These are phyloP conservation scores for Arabidopsis thaliana DNA, from an alignment of 345 rosid genomes.

Conservation along the genomic window DNA sequence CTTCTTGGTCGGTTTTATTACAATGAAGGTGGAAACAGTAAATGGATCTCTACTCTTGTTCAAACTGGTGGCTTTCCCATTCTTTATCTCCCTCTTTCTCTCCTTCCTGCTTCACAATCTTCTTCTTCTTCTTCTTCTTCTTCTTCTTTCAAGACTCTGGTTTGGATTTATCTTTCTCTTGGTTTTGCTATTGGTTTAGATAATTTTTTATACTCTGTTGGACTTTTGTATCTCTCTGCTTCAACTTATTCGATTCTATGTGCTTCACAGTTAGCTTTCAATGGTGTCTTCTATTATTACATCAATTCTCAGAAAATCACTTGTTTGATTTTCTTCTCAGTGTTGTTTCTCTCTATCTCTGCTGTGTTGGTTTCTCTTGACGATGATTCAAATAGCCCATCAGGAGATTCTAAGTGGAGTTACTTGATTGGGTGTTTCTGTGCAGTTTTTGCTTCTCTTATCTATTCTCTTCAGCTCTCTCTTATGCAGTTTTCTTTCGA, in stretches of 20 bases:
- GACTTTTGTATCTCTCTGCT: slow-evolving; percentile 74
- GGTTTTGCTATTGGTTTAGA: slow-evolving; percentile 70
- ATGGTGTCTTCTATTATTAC: slow-evolving; percentile 74
- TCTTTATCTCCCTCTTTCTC: slow-evolving; percentile 58
- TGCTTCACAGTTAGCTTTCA: slow-evolving; percentile 78
- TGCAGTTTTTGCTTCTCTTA: slow-evolving; percentile 68
- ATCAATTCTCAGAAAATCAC: slow-evolving; percentile 83
- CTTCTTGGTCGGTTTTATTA: slow-evolving; percentile 40
- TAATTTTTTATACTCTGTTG: slow-evolving; percentile 70
- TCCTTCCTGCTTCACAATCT: slow-evolving; percentile 53
- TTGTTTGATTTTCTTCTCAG: slow-evolving; percentile 57
- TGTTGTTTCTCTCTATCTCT: slow-evolving; percentile 70
- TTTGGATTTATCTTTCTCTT: slow-evolving; percentile 57
- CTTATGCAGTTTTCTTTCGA: slow-evolving; percentile 79
- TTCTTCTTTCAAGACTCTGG: slow-evolving; percentile 47
- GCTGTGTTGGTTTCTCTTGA: slow-evolving; percentile 69
- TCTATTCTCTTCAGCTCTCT: slow-evolving; percentile 83
- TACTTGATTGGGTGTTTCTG: slow-evolving; percentile 61
- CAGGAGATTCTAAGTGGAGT: slow-evolving; percentile 47
- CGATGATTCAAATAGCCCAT: slow-evolving; percentile 60
- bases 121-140: slow-evolving; percentile 24
- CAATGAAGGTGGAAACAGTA: slow-evolving; percentile 43
- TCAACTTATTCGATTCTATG: slow-evolving; percentile 84
- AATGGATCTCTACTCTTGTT: slow-evolving; percentile 44
- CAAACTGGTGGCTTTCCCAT: slow-evolving; percentile 65